Evolutionary conservation across 2,329 filamentous ascomycete species (phyloP).

Genomic region (Xylaria sp.): DNA sequence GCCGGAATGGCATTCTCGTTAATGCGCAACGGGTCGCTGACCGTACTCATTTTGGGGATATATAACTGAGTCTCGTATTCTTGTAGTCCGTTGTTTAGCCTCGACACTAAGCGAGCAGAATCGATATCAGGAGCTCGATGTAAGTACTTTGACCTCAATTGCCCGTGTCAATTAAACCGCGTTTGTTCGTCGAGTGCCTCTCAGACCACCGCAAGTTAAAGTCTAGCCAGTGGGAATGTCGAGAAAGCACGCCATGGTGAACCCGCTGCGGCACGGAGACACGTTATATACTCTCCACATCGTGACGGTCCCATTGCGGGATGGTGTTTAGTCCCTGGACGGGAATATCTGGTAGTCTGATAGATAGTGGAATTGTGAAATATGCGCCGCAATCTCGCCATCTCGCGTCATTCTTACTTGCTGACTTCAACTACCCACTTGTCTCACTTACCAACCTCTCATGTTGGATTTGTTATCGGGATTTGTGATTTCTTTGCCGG

Average conservation of each 20-base stretch:
- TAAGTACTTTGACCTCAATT: not conserved
- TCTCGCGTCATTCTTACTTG: conserved; percentile 30
- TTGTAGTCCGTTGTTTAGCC: not conserved
- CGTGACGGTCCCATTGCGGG: not conserved
- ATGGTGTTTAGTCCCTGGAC: conserved; percentile 16
- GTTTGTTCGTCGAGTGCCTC: not conserved
- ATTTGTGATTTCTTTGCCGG: conserved; percentile 37
- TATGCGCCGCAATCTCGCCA: conserved; percentile 24
- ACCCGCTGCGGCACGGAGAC: conserved; percentile 15
- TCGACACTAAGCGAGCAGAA: not conserved
- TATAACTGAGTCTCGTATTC: not conserved
- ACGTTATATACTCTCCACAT: conserved; percentile 35
- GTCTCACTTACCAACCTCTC: conserved; percentile 15
- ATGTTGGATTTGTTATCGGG: conserved; percentile 29
- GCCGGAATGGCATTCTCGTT: conserved; percentile 28
- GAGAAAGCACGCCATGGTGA: conserved; percentile 32
- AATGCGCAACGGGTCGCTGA: conserved; percentile 23
- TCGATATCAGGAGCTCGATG: not conserved
- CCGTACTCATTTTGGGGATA: conserved; percentile 24
- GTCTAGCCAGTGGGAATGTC: conserved; percentile 10
- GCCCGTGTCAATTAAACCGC: not conserved
- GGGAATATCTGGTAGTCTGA: not conserved
- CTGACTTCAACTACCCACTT: conserved; percentile 26
- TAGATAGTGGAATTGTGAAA: conserved; percentile 5
- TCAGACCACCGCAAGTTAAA: conserved; percentile 1